Percentiles rank a stretch among this genome's conserved stretches.
These are phyloP conservation scores for Dictyostelium capitatum DNA, from an alignment of 78 protist genomes.

Conservation along the genomic window DNA sequence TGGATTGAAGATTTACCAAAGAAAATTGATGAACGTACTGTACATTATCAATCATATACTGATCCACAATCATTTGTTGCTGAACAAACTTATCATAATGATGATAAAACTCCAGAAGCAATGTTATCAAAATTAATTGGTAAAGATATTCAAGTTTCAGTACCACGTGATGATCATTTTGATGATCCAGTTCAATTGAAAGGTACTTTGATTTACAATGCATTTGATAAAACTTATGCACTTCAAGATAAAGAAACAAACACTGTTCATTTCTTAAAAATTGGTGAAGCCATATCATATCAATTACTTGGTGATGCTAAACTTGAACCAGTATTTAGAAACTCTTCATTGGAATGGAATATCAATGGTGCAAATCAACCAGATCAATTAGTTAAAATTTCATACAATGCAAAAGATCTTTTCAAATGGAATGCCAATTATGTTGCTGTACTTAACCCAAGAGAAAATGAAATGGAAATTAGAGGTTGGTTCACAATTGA, in stretches of 20 bases:
- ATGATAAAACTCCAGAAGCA: conserved; percentile 50
- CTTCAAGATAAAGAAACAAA: conserved; percentile 57
- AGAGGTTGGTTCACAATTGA: conserved; percentile 70
- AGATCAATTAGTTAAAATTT: conserved; percentile 27
- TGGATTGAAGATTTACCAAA: conserved; percentile 43
- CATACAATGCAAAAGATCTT: conserved; percentile 45
- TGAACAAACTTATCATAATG: conserved; percentile 68
- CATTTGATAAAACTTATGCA: conserved; percentile 36
- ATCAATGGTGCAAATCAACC: conserved; percentile 4
- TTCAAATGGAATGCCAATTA: conserved; percentile 66
- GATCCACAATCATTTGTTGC: conserved; percentile 46
- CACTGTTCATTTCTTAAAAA: conserved; percentile 37
- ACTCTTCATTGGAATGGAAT: conserved; percentile 57
- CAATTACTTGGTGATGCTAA: conserved; percentile 6
- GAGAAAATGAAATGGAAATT: conserved; percentile 64
- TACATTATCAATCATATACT: conserved; percentile 39
- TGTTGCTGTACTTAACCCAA: conserved; percentile 44
- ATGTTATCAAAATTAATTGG: conserved; percentile 55
- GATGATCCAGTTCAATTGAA: conserved; percentile 30
- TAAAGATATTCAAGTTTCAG: conserved; percentile 31
- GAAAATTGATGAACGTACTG: conserved; percentile 33
- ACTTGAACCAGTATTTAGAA: conserved; percentile 21
- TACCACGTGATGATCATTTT: conserved; percentile 72
- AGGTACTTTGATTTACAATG: conserved; percentile 38
- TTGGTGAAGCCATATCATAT: conserved; percentile 18